Evolutionary conservation across 768 basidiomycete species (phyloP).

Genomic region (Mrakia gelida): DNA sequence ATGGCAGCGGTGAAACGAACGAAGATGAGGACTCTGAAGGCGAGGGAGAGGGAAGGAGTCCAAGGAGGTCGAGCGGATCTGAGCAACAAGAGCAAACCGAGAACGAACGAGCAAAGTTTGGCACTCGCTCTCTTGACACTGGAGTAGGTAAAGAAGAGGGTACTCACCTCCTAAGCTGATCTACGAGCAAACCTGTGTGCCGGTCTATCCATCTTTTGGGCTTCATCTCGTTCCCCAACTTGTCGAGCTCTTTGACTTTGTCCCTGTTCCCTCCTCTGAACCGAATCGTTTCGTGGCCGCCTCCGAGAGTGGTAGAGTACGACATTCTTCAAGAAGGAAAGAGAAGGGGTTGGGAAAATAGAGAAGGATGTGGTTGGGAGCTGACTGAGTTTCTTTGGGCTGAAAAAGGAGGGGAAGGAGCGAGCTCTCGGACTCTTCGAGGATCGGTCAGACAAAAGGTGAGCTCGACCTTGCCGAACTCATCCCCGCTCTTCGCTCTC

Average conservation of each 20-base stretch:
- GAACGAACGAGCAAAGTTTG: background rate
- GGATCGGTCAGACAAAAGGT: background rate
- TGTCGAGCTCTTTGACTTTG: conserved; percentile 16
- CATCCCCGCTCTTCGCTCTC: background rate
- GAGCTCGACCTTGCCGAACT: background rate
- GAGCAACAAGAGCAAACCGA: background rate
- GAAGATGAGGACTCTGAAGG: conserved; percentile 75
- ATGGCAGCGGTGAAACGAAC: conserved; percentile 79
- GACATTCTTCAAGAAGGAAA: background rate
- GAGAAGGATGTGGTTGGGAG: conserved; percentile 7
- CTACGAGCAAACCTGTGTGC: conserved; percentile 29
- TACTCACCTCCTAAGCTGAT: conserved; percentile 26
- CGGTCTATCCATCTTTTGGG: conserved; percentile 31
- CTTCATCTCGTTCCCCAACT: conserved; percentile 10
- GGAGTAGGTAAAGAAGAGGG: background rate
- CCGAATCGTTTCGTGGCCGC: conserved; percentile 29
- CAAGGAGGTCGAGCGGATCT: conserved; percentile 55
- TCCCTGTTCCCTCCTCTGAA: conserved; percentile 24
- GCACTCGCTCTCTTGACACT: background rate
- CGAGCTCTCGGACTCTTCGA: background rate
- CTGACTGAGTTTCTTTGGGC: background rate
- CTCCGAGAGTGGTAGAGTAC: conserved; percentile 22
- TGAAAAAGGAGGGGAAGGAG: background rate
- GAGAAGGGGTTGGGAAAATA: too few species aligned
- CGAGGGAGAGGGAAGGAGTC: conserved; percentile 76